phyloP scores from a whole-genome alignment of 73 alveolate species.

The Vitrella brassicaformis region DNA sequence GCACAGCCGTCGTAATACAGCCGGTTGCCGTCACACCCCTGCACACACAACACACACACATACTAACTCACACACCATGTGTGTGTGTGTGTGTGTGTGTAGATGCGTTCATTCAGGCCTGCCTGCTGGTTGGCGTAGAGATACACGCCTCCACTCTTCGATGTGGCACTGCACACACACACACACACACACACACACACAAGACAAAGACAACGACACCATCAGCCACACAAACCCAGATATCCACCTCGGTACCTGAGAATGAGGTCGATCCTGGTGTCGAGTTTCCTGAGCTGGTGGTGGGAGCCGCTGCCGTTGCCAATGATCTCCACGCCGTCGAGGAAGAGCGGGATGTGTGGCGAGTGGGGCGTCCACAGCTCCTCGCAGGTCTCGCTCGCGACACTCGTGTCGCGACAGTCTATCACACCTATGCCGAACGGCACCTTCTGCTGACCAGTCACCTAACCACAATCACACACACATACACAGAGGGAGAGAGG shows the following conservation, averaged over 20 bases:
- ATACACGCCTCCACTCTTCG: slow-evolving; percentile 64
- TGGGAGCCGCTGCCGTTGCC: slow-evolving; percentile 56
- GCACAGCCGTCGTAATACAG: slow-evolving; percentile 76
- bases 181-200: too few species aligned
- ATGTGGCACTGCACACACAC: slow-evolving; percentile 48
- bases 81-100: too few species aligned
- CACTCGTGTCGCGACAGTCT: slow-evolving; percentile 33
- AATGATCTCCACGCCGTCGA: slow-evolving; percentile 63
- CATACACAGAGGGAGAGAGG: too few species aligned
- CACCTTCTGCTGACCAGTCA: slow-evolving; percentile 17
- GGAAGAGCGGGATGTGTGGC: slow-evolving; percentile 51
- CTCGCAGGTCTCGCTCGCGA: slow-evolving; percentile 62
- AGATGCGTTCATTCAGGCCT: too few species aligned
- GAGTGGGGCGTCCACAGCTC: slow-evolving; percentile 41
- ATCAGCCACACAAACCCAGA: too few species aligned
- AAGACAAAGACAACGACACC: too few species aligned
- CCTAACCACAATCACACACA: neutral
- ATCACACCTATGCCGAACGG: slow-evolving; percentile 26
- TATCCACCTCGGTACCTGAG: too few species aligned
- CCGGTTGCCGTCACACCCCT: slow-evolving; percentile 81
- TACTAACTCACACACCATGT: too few species aligned
- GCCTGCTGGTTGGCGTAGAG: slow-evolving; percentile 35
- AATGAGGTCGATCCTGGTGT: slow-evolving; percentile 47
- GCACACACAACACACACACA: too few species aligned
- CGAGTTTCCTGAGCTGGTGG: slow-evolving; percentile 48